Evolutionary conservation across 768 basidiomycete genomes (phyloP), one percentile per base, ranked within the genome.

Genomic region (Boletellus sp.): DNA sequence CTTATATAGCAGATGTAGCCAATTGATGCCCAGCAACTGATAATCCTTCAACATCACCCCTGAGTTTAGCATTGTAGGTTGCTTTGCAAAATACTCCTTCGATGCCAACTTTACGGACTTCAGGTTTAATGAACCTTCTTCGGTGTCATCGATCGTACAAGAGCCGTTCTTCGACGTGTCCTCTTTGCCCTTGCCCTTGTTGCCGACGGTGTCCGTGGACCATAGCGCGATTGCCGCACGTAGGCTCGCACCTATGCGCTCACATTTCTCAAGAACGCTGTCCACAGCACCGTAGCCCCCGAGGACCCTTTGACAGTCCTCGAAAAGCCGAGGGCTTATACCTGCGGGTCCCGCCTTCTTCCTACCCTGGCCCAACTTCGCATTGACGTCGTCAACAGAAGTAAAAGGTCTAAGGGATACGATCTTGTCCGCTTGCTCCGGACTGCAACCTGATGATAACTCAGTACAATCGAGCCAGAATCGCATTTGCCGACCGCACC

Each of bases 11-110:
- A 98, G 70, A 69, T 91, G 84, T 55, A 99, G 74, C 96, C 96
- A 99, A 66, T 98, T 99, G 47, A 99, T 78, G n/a, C 96, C 96
- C 50, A 97, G 77, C 51, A 98, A 74, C 69, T 99, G 95, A 67
- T 99, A 99, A 58, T 95, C 94, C 74, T 99, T 99, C 61, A 99
- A 74, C 60, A 74, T 76, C 51, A 94, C 83, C 40, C 78, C 79
- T 26, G 82, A 71, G 36, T 80, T 74, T 9, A 96, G 70, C 26
- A 79, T 66, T 12, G 77, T 69, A 9, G 96, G 96, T 59, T 96
- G 94, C 33, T 71, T 68, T 39, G 79, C 73, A 55, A 97, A 75
- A 65, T 87, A 96, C 54, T 84, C 84, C 47, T 76, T 74, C 28
- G 78, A 62, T 42, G 70, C 57, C 16, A 70, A 58, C 34, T 71